Base-by-base conservation (phyloP, 2,329 filamentous ascomycete genomes). In the Cephalotrichum gorgonifer region DNA sequence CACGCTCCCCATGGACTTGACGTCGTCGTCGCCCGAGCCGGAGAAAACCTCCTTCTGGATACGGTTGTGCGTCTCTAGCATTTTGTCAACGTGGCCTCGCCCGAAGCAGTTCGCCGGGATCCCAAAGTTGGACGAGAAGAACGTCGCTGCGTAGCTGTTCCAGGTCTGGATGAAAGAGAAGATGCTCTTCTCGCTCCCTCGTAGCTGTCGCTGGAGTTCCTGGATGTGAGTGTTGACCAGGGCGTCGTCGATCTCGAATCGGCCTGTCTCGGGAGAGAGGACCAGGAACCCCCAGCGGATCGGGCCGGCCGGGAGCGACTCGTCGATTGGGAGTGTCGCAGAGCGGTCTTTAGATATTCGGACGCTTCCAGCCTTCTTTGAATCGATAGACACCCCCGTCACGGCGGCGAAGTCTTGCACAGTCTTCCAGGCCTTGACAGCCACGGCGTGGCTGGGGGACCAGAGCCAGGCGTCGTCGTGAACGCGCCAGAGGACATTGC, bases 391-490 rank as follows among this genome's bases (percentile, higher is more conserved):
- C 1, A 83, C 69, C 1, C 80, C 78, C 58, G 81, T 78, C 2
- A 76, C 62, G 1, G 62, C 56, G 2, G 71, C 64, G 53, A 85
- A 86, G 2, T 69, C 62, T 1, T 69, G 65, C 53, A 86, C 71
- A 0, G 75, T 68, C 17, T 70, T 58, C 83, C 82, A 87, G 0
- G 77, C 81, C 41, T 71, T 68, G 22, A 72, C 67, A n/a, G 74
- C 76, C 3, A 64, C 67, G 3, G 64, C 53, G 44, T 80, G 73
- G 6, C 77, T 68, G 8, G 74, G 72, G 54, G 69, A 56, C 79
- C 80, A 85, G 58, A 84, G 79, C 81, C 80, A 85, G 47, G 84
- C 69, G 54, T 85, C 79, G 53, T 84, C 81, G 47, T 83, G 74
- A 33, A 83, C 66, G 12, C 82, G 75, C 58, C 81, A 81, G 11